Conservation (phyloP, 2,329 filamentous ascomycete species). For the Arthroderma uncinatum region DNA sequence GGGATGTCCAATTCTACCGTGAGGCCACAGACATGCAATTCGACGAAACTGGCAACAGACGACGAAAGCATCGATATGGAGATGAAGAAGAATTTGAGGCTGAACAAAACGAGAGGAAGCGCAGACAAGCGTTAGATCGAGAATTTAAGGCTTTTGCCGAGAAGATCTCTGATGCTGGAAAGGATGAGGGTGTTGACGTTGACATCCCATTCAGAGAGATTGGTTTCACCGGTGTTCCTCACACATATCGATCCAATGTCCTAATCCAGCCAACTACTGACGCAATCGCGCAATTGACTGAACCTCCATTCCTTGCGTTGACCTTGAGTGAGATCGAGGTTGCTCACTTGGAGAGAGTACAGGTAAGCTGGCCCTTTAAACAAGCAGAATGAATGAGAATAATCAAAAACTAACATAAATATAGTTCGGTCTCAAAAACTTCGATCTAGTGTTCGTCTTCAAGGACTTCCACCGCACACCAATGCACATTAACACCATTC, state of each 20-base stretch:
- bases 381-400: neutral
- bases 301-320: slow-evolving; percentile 91
- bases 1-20: slow-evolving; percentile 95
- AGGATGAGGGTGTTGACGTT: slow-evolving; percentile 80
- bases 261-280: slow-evolving; percentile 94
- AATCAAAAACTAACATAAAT: neutral
- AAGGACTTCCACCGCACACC: slow-evolving; percentile 90
- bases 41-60: slow-evolving; percentile 94
- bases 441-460: slow-evolving; percentile 96
- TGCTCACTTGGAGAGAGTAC: slow-evolving; percentile 88
- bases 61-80: slow-evolving; percentile 93
- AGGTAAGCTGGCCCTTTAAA: slow-evolving; percentile 33
- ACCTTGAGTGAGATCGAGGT: slow-evolving; percentile 94
- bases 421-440: slow-evolving; percentile 93
- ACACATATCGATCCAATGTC: slow-evolving; percentile 67
- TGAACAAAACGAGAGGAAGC: slow-evolving; percentile 89
- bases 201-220: slow-evolving; percentile 96
- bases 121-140: slow-evolving; percentile 82
- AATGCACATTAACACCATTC: slow-evolving; percentile 94
- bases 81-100: slow-evolving; percentile 98
- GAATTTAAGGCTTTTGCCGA: slow-evolving; percentile 94
- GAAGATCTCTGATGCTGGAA: slow-evolving; percentile 92
- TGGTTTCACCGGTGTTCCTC: slow-evolving; percentile 91
- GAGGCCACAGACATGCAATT: slow-evolving; percentile 98
- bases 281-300: slow-evolving; percentile 90